Conservation (phyloP, 2,329 filamentous ascomycete genomes). For the Cryphonectria carpinicola region DNA sequence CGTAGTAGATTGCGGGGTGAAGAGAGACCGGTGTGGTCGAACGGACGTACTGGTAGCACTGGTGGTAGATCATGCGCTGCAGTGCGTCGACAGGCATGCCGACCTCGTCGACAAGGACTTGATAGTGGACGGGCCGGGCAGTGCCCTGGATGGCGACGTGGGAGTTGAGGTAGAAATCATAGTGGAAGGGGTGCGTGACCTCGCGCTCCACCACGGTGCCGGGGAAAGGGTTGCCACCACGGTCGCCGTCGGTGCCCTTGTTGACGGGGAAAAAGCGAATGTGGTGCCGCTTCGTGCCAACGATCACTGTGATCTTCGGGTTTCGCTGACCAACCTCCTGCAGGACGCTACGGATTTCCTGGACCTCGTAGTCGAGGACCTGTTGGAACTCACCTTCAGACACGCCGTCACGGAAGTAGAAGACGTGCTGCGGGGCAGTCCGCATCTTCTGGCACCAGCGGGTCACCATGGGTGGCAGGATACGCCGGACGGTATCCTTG, state of each 20-base stretch:
- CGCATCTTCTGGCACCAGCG: conserved; percentile 65
- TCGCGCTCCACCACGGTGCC: conserved; percentile 88
- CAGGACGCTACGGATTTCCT: conserved; percentile 67
- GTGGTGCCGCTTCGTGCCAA: conserved; percentile 93
- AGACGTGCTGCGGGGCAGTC: conserved; percentile 71
- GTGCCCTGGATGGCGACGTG: conserved; percentile 88
- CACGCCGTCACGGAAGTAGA: conserved; percentile 94
- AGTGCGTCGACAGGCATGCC: conserved; percentile 68
- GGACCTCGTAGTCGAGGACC: conserved; percentile 79
- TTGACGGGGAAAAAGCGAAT: conserved; percentile 83
- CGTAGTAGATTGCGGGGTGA: conserved; percentile 92
- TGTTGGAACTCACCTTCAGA: conserved; percentile 83
- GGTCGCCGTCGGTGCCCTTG: conserved; percentile 58
- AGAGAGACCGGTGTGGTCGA: conserved; percentile 92
- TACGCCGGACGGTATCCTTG: conserved; percentile 63
- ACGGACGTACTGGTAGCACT: conserved; percentile 90
- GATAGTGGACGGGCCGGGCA: conserved; percentile 88
- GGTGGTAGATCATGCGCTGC: conserved; percentile 89
- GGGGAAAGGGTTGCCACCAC: conserved; percentile 80
- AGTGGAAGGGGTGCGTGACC: conserved; percentile 88
- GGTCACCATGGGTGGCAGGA: conserved; percentile 66
- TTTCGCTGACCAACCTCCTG: conserved; percentile 39
- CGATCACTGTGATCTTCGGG: conserved; percentile 79
- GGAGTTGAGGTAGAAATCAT: conserved; percentile 75
- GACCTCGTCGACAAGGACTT: conserved; percentile 83